phyloP scores from a whole-genome alignment of 768 basidiomycete species.

The Astraeus odoratus region DNA sequence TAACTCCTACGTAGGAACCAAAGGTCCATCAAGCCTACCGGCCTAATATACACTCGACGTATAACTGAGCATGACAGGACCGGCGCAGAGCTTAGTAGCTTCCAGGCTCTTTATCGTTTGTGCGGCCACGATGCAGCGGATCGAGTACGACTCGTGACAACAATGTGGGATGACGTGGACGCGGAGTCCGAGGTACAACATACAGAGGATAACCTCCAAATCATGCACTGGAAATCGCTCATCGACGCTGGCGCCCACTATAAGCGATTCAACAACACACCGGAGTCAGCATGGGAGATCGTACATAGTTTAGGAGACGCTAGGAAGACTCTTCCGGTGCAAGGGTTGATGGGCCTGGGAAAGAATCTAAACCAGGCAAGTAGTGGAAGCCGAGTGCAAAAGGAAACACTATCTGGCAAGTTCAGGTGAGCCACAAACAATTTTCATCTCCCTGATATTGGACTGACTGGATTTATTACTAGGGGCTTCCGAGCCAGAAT shows the following conservation, averaged over 20 bases:
- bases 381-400: no score
- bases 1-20: not conserved
- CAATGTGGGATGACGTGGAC: not conserved
- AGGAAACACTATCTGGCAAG: no score
- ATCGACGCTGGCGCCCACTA: not conserved
- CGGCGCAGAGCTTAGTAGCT: not conserved
- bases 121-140: not conserved
- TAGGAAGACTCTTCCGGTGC: not conserved
- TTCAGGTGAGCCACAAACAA: no score
- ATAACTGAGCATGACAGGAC: not conserved
- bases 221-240: not conserved
- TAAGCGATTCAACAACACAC: not conserved
- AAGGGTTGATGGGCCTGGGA: not conserved
- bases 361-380: not conserved
- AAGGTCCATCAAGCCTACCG: not conserved
- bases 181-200: no score
- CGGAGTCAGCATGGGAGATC: not conserved
- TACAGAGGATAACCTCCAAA: not conserved
- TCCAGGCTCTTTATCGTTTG: not conserved
- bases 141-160: not conserved
- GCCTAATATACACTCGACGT: not conserved
- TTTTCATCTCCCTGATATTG: no score
- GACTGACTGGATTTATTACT: no score
- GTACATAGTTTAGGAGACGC: not conserved
- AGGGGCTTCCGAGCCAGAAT: no score